These are phyloP conservation scores for Trametes punicea DNA, from an alignment of 768 basidiomycete genomes.

Conservation along the genomic window DNA sequence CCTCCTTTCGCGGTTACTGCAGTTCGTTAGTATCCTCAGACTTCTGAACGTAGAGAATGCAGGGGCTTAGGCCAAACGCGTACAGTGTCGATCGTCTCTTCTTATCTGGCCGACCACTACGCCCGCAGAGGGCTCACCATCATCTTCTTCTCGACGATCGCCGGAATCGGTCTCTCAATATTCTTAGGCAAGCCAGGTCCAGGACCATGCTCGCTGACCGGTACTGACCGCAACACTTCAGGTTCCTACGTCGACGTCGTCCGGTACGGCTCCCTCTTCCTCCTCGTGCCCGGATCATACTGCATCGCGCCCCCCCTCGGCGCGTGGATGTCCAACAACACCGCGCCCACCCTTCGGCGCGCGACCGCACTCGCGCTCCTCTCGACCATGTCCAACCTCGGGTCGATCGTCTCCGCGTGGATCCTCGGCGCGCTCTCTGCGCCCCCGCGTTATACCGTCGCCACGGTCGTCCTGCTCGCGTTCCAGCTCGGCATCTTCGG, in stretches of 20 bases:
- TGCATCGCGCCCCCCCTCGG: constrained; percentile 47
- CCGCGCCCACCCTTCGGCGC: constrained; percentile 51
- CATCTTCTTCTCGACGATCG: constrained; percentile 42
- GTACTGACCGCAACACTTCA: background rate
- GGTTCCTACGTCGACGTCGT: constrained; percentile 35
- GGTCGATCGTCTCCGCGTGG: constrained; percentile 62
- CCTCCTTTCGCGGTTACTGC: constrained; percentile 33
- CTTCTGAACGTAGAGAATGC: background rate
- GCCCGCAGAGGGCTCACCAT: constrained; percentile 45
- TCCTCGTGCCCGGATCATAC: constrained; percentile 53
- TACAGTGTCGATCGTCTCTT: constrained; percentile 37
- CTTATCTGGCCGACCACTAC: constrained; percentile 52
- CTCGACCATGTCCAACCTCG: constrained; percentile 56
- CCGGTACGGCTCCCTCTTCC: constrained; percentile 55
- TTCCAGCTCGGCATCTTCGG: constrained; percentile 37
- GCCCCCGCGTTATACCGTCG: constrained; percentile 47
- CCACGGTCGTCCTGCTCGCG: constrained; percentile 35
- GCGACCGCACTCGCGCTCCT: constrained; percentile 59
- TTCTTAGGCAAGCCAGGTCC: constrained; percentile 42
- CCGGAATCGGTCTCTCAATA: constrained; percentile 50
- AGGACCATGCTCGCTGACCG: background rate
- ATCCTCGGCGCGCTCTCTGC: constrained; percentile 48
- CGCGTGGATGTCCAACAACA: constrained; percentile 63
- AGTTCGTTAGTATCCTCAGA: constrained; percentile 15
- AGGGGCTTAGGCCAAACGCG: background rate